Evolutionary conservation across 176 grass and related monocot genomes (phyloP).

Genomic region (Carex littledalei): DNA sequence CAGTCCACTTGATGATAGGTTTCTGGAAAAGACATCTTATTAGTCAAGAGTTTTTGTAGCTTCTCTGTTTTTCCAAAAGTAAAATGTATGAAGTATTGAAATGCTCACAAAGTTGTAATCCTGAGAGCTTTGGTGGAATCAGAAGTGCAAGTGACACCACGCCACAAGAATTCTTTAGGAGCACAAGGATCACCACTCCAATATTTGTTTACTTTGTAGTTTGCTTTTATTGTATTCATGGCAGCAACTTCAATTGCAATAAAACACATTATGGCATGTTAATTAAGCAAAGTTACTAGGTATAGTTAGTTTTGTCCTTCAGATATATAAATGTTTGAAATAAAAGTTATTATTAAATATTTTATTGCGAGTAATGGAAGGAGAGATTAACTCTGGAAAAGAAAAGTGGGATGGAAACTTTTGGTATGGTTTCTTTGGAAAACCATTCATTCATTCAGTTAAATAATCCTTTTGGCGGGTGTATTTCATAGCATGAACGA

Average conservation of each 20-base stretch:
- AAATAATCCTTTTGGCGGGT: too few species aligned
- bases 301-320: background rate
- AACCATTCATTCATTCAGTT: too few species aligned
- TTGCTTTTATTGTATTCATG: slow-evolving; percentile 25
- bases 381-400: background rate
- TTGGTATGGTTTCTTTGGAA: background rate
- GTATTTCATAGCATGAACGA: background rate
- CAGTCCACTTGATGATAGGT: slow-evolving; percentile 19
- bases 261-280: background rate
- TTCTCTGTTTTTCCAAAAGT: background rate
- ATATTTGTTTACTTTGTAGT: slow-evolving; percentile 25
- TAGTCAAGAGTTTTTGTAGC: background rate
- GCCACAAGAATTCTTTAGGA: slow-evolving; percentile 16
- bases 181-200: slow-evolving; percentile 40
- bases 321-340: background rate
- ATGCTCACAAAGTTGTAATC: slow-evolving; percentile 29
- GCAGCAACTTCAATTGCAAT: background rate
- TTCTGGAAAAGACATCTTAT: slow-evolving; percentile 6
- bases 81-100: background rate
- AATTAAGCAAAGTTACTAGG: background rate
- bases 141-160: slow-evolving; percentile 27
- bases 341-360: background rate
- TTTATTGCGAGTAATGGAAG: background rate
- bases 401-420: background rate
- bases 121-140: background rate